phyloP scores from a whole-genome alignment of 495 filamentous ascomycete genomes.

The Penicillium atrosanguineum region DNA sequence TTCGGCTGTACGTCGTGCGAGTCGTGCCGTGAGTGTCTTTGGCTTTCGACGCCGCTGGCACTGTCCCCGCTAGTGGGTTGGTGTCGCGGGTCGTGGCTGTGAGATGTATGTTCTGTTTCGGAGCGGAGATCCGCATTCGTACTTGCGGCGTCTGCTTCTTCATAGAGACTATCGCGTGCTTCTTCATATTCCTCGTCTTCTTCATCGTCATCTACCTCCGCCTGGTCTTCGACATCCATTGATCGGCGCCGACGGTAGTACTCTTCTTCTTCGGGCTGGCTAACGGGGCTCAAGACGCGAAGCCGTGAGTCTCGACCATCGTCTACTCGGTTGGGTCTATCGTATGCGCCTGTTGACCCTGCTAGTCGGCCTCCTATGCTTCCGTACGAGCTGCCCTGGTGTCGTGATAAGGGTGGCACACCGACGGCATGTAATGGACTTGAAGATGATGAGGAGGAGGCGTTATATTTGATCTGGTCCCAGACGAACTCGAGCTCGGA shows the following conservation, averaged over 20 bases:
- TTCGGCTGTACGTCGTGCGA: conserved; percentile 7
- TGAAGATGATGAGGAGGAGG: conserved; percentile 58
- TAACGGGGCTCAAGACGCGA: conserved; percentile 75
- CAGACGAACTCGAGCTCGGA: conserved; percentile 97
- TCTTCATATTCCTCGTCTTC: conserved; percentile 49
- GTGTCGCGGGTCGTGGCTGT: conserved; percentile 8
- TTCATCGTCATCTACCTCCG: conserved; percentile 36
- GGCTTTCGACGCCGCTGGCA: conserved; percentile 6
- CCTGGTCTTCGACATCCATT: conserved; percentile 19
- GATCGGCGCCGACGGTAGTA: conserved; percentile 42
- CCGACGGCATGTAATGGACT: conserved; percentile 34
- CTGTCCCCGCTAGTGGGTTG: conserved; percentile 12
- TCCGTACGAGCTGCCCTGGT: conserved; percentile 30
- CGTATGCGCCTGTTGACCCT: conserved; percentile 23
- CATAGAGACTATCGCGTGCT: conserved; percentile 36
- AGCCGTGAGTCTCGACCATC: conserved; percentile 38
- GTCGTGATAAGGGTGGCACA: conserved; percentile 33
- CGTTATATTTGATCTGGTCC: conserved; percentile 92
- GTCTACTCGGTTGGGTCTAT: conserved; percentile 15
- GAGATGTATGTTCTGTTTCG: conserved; percentile 17
- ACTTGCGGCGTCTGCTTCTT: conserved; percentile 32
- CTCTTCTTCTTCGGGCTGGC: conserved; percentile 66
- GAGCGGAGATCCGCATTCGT: conserved; percentile 16
- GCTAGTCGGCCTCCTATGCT: conserved; percentile 35
- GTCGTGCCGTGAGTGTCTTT: conserved; percentile 11